Conservation (phyloP, 768 basidiomycete species). For the Xerocomellus dryophilus region DNA sequence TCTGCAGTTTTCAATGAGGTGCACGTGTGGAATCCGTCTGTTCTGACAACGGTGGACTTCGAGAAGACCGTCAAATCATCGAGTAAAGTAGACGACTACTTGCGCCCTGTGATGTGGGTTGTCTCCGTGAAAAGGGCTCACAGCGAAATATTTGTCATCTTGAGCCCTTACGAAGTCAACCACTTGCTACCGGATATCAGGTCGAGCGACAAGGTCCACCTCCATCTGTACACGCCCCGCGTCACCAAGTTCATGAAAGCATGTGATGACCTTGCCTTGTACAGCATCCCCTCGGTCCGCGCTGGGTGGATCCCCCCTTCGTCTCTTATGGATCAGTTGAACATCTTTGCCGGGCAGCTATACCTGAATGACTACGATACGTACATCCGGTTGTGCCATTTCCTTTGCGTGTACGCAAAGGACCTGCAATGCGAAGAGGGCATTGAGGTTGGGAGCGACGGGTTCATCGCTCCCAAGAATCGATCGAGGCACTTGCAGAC, state of each 20-base stretch:
- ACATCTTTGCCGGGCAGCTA: constrained; percentile 34
- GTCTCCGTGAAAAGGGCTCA: constrained; percentile 8
- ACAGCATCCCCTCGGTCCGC: constrained; percentile 3
- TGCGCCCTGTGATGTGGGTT: constrained; percentile 33
- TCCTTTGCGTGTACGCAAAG: constrained; percentile 25
- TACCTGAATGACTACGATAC: constrained; percentile 28
- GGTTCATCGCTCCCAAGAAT: constrained; percentile 20
- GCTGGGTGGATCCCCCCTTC: background rate
- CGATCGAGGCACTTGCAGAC: constrained; percentile 6
- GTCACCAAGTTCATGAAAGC: constrained; percentile 32
- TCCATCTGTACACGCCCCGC: constrained; percentile 45
- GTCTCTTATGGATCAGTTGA: constrained; percentile 21
- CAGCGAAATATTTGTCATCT: constrained; percentile 28
- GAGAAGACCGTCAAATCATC: constrained; percentile 6
- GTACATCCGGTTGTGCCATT: constrained; percentile 27
- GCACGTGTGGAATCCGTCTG: constrained; percentile 17
- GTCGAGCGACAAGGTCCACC: constrained; percentile 28
- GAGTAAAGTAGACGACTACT: constrained; percentile 10
- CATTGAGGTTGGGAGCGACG: constrained; percentile 11
- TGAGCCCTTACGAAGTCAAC: constrained; percentile 45
- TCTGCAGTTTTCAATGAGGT: constrained; percentile 16
- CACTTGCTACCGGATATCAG: constrained; percentile 37
- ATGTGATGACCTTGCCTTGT: constrained; percentile 34
- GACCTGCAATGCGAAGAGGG: constrained; percentile 10
- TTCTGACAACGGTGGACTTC: constrained; percentile 21